phyloP scores from a whole-genome alignment of 768 basidiomycete genomes.

The Thelephora aurantiotincta region DNA sequence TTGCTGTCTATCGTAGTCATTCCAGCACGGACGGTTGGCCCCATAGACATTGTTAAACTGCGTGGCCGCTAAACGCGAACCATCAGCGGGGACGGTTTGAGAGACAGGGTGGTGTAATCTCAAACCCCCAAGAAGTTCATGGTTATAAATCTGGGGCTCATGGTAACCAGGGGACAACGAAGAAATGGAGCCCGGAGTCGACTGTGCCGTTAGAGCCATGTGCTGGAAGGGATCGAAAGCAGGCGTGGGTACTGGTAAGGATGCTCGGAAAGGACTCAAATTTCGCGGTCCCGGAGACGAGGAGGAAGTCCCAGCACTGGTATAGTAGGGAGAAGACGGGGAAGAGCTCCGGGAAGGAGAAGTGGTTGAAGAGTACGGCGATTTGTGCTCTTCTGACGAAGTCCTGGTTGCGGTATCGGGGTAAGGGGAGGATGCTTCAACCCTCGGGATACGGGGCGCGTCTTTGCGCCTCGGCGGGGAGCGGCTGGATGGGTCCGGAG shows the following conservation, averaged over 20 bases:
- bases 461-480: too few species aligned
- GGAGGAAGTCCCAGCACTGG: not conserved
- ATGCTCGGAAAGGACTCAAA: not conserved
- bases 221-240: not conserved
- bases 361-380: not conserved
- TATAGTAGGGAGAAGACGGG: not conserved
- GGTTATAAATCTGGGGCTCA: not conserved
- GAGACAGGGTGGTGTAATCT: not conserved
- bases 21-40: too few species aligned
- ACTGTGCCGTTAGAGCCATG: not conserved
- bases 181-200: not conserved
- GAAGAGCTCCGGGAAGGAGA: not conserved
- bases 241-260: not conserved
- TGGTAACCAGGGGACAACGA: not conserved
- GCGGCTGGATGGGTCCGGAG: not conserved
- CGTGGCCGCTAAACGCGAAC: too few species aligned
- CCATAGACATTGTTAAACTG: too few species aligned
- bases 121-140: not conserved
- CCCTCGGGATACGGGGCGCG: not conserved
- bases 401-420: not conserved
- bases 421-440: not conserved
- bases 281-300: not conserved
- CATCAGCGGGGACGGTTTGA: not conserved
- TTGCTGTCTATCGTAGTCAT: too few species aligned
- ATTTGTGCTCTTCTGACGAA: not conserved